These are phyloP conservation scores for Pyropia haitanensis DNA, from an alignment of 23 red algal species.

Conservation along the genomic window DNA sequence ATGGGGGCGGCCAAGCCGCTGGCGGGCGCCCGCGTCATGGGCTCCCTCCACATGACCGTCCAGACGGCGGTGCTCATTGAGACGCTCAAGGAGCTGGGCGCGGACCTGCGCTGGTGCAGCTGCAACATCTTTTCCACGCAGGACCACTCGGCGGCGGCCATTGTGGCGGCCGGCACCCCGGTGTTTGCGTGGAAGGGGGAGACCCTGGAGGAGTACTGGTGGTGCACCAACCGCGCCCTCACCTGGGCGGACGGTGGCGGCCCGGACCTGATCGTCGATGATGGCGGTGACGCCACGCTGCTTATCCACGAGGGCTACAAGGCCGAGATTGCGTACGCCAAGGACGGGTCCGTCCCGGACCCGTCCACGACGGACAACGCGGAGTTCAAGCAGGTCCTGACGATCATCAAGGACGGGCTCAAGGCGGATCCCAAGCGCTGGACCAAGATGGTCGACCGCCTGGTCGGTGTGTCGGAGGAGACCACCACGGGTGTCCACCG, in stretches of 20 bases:
- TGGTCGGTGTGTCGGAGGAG: constrained; percentile 97
- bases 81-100: constrained; percentile 88
- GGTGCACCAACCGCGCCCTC: constrained; percentile 91
- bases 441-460: constrained; percentile 67
- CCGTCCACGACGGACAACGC: constrained; percentile 89
- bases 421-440: constrained; percentile 74
- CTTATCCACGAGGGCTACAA: constrained; percentile 98
- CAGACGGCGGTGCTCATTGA: constrained; percentile 98
- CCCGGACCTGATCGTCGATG: constrained; percentile 92
- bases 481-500: constrained; percentile 98
- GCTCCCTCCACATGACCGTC: constrained; percentile 98
- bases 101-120: constrained; percentile 94
- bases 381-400: constrained; percentile 78
- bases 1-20: constrained; percentile 79
- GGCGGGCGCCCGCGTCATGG: constrained; percentile 72
- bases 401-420: constrained; percentile 69
- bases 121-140: constrained; percentile 99
- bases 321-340: constrained; percentile 74
- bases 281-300: constrained; percentile 94
- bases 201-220: constrained; percentile 91
- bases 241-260: constrained; percentile 88
- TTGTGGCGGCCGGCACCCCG: constrained; percentile 62
- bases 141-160: constrained; percentile 94
- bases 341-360: constrained; percentile 78
- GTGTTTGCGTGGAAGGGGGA: constrained; percentile 99